phyloP scores from a whole-genome alignment of 495 filamentous ascomycete species.

The Hypoxylon rickii region DNA sequence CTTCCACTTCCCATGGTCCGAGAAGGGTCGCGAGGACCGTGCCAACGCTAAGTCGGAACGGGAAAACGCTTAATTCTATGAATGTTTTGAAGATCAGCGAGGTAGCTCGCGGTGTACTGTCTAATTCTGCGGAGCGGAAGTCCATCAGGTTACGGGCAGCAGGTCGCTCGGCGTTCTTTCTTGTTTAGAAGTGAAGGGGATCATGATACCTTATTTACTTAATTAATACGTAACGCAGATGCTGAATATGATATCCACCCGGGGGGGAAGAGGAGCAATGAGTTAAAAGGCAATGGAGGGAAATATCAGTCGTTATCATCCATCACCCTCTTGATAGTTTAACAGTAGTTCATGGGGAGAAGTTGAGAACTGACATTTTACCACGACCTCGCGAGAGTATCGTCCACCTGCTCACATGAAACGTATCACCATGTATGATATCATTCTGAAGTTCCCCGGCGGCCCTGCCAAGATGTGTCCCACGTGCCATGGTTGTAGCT shows the following conservation, averaged over 20 bases:
- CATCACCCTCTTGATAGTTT: no score
- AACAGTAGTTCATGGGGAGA: no score
- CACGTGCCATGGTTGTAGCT: no score
- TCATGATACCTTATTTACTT: conserved; percentile 12
- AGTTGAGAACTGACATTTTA: no score
- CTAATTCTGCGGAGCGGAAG: not conserved
- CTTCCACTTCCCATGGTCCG: conserved; percentile 95
- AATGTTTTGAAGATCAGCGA: no score
- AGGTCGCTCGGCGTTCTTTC: conserved; percentile 4
- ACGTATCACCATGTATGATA: no score
- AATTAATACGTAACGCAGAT: conserved; percentile 3
- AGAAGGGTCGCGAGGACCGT: conserved; percentile 72
- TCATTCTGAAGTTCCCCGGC: no score
- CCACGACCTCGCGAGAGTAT: no score
- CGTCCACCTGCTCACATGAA: no score
- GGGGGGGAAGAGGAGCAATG: not conserved
- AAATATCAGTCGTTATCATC: not conserved
- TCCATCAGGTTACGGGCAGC: not conserved
- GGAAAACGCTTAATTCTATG: conserved; percentile 35
- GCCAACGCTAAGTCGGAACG: conserved; percentile 44
- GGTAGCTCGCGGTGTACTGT: no score
- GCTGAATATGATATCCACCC: not conserved
- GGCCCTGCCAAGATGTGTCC: no score
- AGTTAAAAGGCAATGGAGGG: not conserved
- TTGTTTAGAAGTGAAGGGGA: not conserved